Evolutionary conservation across 2,329 filamentous ascomycete species (phyloP).

Genomic region (Ascochyta koolunga): DNA sequence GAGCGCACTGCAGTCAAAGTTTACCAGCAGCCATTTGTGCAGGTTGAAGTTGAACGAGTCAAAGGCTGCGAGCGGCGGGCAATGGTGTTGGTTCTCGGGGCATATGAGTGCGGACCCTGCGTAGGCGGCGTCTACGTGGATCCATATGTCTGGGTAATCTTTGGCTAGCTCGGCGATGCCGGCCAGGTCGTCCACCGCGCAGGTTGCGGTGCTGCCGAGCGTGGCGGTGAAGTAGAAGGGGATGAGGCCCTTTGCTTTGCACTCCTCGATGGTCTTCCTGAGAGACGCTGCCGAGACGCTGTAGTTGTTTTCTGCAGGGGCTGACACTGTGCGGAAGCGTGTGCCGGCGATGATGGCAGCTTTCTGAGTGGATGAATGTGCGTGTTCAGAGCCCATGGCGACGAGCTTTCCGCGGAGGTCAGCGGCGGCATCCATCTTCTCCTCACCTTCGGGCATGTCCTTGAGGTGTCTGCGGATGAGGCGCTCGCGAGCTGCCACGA

Average conservation of each 20-base stretch:
- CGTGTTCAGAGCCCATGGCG: constrained; percentile 77
- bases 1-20: constrained; percentile 82
- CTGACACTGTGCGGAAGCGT: constrained; percentile 74
- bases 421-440: constrained; percentile 64
- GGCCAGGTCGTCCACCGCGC: constrained; percentile 81
- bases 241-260: constrained; percentile 71
- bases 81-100: constrained; percentile 77
- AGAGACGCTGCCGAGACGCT: constrained; percentile 72
- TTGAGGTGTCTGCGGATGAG: constrained; percentile 56
- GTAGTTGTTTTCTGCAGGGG: constrained; percentile 67
- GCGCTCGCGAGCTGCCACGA: constrained; percentile 82
- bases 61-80: constrained; percentile 67
- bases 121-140: constrained; percentile 93
- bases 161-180: constrained; percentile 66
- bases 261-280: constrained; percentile 65
- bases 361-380: constrained; percentile 86
- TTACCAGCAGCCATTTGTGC: constrained; percentile 96
- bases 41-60: constrained; percentile 95
- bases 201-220: constrained; percentile 86
- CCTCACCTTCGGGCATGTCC: constrained; percentile 41
- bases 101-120: constrained; percentile 84
- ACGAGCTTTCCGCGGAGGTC: constrained; percentile 74
- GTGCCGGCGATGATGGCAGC: constrained; percentile 85
- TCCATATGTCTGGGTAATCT: constrained; percentile 73
- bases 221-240: constrained; percentile 88